These are phyloP conservation scores for Excoecaria agallocha DNA, from an alignment of 345 rosid genomes.

Conservation along the genomic window DNA sequence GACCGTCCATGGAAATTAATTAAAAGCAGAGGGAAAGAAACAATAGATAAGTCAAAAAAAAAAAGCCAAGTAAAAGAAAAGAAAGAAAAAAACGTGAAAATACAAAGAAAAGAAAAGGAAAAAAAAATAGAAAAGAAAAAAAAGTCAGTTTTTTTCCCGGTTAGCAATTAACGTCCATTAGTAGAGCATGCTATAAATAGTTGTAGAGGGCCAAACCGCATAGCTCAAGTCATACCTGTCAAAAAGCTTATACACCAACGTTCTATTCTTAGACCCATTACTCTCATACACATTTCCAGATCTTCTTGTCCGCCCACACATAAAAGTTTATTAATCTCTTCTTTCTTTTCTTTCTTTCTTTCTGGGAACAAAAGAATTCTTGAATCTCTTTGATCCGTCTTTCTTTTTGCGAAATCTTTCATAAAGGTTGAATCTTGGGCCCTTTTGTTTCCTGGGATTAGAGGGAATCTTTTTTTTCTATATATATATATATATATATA, in stretches of 20 bases:
- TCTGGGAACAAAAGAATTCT: neutral
- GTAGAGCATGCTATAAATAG: constrained; percentile 39
- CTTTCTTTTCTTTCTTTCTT: neutral
- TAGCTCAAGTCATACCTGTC: constrained; percentile 22
- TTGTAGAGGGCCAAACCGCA: constrained; percentile 30
- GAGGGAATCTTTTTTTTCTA: no score
- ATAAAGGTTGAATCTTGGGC: neutral
- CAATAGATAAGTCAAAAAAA: no score
- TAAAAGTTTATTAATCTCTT: neutral
- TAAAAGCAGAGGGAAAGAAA: no score
- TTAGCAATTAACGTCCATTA: constrained; percentile 22
- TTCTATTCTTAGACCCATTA: constrained; percentile 17
- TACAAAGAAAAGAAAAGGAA: neutral
- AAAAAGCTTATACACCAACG: constrained; percentile 14
- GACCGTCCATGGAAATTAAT: neutral
- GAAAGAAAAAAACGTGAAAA: no score
- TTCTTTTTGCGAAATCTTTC: constrained; percentile 1
- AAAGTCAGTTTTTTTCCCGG: constrained; percentile 4
- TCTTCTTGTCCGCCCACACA: neutral
- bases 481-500: no score
- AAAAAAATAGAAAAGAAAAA: neutral
- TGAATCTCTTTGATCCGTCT: constrained; percentile 1
- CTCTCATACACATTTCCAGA: neutral
- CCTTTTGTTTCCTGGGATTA: neutral
- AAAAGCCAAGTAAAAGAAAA: no score